Conservation (phyloP, 495 filamentous ascomycete genomes). For the Penicillium manginii region DNA sequence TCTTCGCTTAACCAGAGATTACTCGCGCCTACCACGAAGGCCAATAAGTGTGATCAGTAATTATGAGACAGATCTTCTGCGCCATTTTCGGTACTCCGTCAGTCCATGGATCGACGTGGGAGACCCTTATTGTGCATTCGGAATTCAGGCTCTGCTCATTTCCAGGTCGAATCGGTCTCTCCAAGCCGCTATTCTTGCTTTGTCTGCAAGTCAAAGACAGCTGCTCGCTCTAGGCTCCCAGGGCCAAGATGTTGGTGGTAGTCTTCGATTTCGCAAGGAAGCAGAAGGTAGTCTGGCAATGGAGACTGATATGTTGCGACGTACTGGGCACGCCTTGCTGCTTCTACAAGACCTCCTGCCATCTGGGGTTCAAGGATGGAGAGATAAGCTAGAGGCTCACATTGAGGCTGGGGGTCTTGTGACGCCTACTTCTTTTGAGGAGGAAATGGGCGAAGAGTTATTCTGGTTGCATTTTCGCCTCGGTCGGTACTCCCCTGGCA, state of each 20-base stretch:
- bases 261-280: constrained; percentile 22
- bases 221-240: constrained; percentile 8
- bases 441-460: constrained; percentile 25
- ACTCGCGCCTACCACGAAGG: constrained; percentile 1
- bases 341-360: constrained; percentile 26
- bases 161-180: constrained; percentile 24
- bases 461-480: constrained; percentile 31
- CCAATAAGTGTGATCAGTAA: constrained; percentile 8
- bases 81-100: constrained; percentile 32
- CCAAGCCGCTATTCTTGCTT: constrained; percentile 25
- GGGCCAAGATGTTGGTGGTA: constrained; percentile 15
- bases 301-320: constrained; percentile 19
- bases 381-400: constrained; percentile 5
- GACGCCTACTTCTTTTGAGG: neutral
- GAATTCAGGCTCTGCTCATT: constrained; percentile 26
- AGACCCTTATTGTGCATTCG: constrained; percentile 28
- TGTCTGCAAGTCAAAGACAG: constrained; percentile 25
- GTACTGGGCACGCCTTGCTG: constrained; percentile 18
- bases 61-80: constrained; percentile 28
- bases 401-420: constrained; percentile 12
- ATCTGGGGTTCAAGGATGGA: constrained; percentile 25
- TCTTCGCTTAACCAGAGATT: constrained; percentile 3
- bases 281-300: constrained; percentile 19
- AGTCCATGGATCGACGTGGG: constrained; percentile 33
- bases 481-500: constrained; percentile 8